Evolutionary conservation across 805 yeast species (phyloP), one percentile per base, ranked within the genome.

Genomic region (Saturnispora diversa): DNA sequence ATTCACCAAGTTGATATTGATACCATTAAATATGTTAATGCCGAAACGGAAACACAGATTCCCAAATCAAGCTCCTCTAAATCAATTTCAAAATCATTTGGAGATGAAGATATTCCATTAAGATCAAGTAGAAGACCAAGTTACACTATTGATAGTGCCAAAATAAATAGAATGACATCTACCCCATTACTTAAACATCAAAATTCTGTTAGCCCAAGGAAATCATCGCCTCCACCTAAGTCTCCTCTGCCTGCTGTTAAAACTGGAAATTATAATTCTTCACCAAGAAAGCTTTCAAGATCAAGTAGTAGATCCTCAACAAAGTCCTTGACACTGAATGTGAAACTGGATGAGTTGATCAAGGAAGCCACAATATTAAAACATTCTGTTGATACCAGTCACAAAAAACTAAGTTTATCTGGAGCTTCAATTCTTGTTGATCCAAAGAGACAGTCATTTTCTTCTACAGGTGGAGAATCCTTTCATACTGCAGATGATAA

Each of bases 1-100:
- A 59, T 63, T n/a, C 65, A 63, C 12, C 50, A 59, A 33, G 63
- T 58, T 15, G 64, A 60, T 41, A 53, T 56, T 31, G 64, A 60
- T 42, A 60, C 59, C 12, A 55, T 59, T 24, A 53, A 45, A 45
- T 62, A 52, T 20, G 57, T 59, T 19, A 57, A 53, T 40, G 46
- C 41, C n/a, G 42, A 31, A 5, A 40, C 42, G 28, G 19, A 40
- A 7, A 37, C 37, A 19, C 24, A 37, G 21, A 30, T 44, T 15
- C 24, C 24, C 15, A 2, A 34, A 34, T 24, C 37, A 24, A 34
- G 16, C 11, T 25, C 31, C 21, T 35, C 37, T 12, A 24, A 35
- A 20, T 44, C 30, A 2, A n/a, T 34, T 7, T 36, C 44, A 3
- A 20, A 41, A 9, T 32, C 34, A 13, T 8, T 11, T 22, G 27